These are phyloP conservation scores for Fusarium avenaceum DNA, from an alignment of 2,329 filamentous ascomycete genomes.

Conservation along the genomic window DNA sequence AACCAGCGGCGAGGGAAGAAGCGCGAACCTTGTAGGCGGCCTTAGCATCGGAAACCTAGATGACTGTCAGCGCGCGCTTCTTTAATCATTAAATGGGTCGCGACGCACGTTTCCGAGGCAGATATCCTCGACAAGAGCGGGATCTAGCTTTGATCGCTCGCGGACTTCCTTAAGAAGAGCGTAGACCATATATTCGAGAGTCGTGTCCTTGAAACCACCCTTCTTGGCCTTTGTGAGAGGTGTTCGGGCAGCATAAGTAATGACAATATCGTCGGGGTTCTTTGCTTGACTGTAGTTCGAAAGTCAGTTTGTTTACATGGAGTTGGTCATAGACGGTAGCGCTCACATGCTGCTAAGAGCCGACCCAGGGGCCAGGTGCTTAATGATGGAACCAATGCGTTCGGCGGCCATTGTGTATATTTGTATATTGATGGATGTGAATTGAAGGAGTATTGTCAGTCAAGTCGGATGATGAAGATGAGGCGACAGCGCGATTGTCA, in stretches of 20 bases:
- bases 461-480: background rate
- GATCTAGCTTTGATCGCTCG: conserved; percentile 81
- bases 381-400: conserved; percentile 88
- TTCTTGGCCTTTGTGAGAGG: conserved; percentile 90
- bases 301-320: conserved; percentile 13
- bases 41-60: conserved; percentile 83
- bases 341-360: conserved; percentile 83
- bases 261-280: conserved; percentile 96
- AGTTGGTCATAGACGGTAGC: background rate
- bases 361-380: conserved; percentile 82
- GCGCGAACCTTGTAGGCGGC: conserved; percentile 93
- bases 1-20: conserved; percentile 89
- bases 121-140: conserved; percentile 87
- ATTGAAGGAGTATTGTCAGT: conserved; percentile 1
- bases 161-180: conserved; percentile 83
- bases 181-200: conserved; percentile 87
- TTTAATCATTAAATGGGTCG: background rate
- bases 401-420: conserved; percentile 78
- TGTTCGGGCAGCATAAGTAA: conserved; percentile 91
- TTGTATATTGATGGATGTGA: conserved; percentile 45
- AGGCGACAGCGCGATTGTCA: conserved; percentile 11
- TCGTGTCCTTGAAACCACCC: conserved; percentile 95
- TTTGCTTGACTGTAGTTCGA: conserved; percentile 77
- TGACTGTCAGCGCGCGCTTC: conserved; percentile 9
- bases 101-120: conserved; percentile 84